Evolutionary conservation across 2,329 filamentous ascomycete genomes (phyloP).

Genomic region (Lasiodiplodia theobromae): DNA sequence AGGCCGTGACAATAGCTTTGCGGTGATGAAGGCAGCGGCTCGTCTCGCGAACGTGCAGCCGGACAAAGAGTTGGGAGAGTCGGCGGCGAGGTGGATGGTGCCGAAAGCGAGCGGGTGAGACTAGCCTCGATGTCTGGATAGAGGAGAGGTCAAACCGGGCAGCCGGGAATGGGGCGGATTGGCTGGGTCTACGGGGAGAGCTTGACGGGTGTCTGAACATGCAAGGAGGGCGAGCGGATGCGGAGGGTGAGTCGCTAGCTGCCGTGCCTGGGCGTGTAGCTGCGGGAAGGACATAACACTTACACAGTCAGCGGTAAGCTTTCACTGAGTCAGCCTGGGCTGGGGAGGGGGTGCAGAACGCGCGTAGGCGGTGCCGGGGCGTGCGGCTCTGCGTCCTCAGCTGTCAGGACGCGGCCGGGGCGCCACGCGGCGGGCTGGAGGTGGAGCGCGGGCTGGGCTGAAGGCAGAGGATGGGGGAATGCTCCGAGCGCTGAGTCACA

Average conservation of each 20-base stretch:
- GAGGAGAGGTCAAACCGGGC: conserved; percentile 31
- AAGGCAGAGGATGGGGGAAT: conserved; percentile 8
- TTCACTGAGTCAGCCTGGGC: conserved; percentile 29
- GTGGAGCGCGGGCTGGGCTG: not conserved
- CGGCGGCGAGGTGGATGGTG: conserved; percentile 20
- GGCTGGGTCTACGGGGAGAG: conserved; percentile 28
- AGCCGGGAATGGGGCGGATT: conserved; percentile 27
- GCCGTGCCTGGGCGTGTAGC: conserved; percentile 25
- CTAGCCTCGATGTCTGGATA: conserved; percentile 30
- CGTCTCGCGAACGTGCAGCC: conserved; percentile 30
- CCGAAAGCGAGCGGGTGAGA: conserved; percentile 30
- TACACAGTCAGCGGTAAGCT: conserved; percentile 31
- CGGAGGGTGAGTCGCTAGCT: conserved; percentile 29
- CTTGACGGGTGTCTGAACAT: conserved; percentile 30
- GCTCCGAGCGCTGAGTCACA: conserved; percentile 44
- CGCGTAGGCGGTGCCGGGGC: conserved; percentile 4
- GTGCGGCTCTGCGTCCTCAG: conserved; percentile 30
- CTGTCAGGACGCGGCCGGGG: conserved; percentile 20
- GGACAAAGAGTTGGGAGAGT: conserved; percentile 23
- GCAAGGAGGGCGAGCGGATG: conserved; percentile 30
- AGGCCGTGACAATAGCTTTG: conserved; percentile 21
- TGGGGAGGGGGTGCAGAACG: conserved; percentile 22
- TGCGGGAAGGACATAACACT: conserved; percentile 22
- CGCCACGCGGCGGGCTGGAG: conserved; percentile 24
- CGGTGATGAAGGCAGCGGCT: conserved; percentile 24